Percentiles rank a stretch among this genome's conserved stretches.
Evolutionary conservation across 345 rosid species (phyloP).

Genomic region (Trapa incisa): DNA sequence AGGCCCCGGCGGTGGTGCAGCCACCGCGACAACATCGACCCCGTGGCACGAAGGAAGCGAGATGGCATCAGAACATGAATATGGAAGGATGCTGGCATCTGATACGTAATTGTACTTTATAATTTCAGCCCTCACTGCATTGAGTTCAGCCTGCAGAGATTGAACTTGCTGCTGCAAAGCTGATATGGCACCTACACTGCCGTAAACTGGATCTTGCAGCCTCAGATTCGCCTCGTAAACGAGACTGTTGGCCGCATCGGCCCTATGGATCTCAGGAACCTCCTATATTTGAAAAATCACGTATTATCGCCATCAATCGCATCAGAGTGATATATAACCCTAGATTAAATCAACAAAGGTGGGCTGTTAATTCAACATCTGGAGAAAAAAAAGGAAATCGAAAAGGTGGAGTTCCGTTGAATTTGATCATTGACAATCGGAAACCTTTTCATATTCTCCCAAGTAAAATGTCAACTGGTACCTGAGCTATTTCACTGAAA

Average conservation of each 20-base stretch:
- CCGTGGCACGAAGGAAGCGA: slow-evolving; percentile 36
- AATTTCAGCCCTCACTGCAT: slow-evolving; percentile 65
- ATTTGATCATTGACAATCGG: not conserved
- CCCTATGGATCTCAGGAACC: slow-evolving; percentile 74
- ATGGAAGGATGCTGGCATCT: slow-evolving; percentile 34
- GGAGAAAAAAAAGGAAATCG: not conserved
- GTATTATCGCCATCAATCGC: not conserved
- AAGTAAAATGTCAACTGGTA: too few relatives aligned
- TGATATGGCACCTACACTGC: slow-evolving; percentile 96
- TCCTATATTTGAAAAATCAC: slow-evolving; percentile 27
- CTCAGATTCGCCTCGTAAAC: slow-evolving; percentile 93
- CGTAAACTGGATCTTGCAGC: slow-evolving; percentile 89
- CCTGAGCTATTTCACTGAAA: too few relatives aligned
- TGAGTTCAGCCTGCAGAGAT: slow-evolving; percentile 63
- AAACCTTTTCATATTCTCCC: not conserved
- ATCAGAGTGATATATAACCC: not conserved
- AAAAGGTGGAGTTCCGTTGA: not conserved
- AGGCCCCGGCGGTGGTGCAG: slow-evolving; percentile 29
- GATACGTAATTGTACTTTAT: slow-evolving; percentile 55
- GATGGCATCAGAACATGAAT: slow-evolving; percentile 33
- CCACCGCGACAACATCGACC: slow-evolving; percentile 29
- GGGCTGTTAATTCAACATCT: not conserved
- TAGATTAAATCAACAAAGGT: not conserved
- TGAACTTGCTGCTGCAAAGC: slow-evolving; percentile 85
- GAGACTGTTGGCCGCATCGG: slow-evolving; percentile 81